Evolutionary conservation across 1,139 yeast genomes (phyloP), one percentile per base, ranked within the genome.

Genomic region (Candida buenavistaensis): DNA sequence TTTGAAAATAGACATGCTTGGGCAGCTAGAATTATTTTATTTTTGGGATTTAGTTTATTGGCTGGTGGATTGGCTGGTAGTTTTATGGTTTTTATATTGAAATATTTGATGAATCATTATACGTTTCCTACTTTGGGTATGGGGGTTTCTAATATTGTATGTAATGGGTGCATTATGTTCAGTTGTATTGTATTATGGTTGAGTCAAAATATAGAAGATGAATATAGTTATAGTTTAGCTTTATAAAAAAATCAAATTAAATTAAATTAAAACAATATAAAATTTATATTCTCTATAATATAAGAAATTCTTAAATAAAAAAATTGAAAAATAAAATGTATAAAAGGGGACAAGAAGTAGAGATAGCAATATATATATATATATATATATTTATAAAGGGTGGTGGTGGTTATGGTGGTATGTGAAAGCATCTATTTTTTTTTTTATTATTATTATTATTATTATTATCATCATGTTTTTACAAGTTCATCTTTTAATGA

Each of bases 11-110:
- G 78, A 13, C 80, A 88, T 37, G 89, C 92, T 23, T 89, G 97
- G 96, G 95, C 92, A 40, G 97, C 97, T 12, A 75, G 96, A 50
- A 82, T 89, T 23, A 81, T 94, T 11, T 69, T 92, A 41, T 92
- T 94, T 55, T 69, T 87, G 50, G 99, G 99, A 7, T 92, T 92
- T 58, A 85, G 96, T 2, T 68, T 90, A 34, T 71, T 92, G 43
- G 97, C 97, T 1, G 95, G 97, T 34, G 98, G 98, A 1, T 68
- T 92, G 45, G 89, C 97, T 14, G 97, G 97, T 1, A 81, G 95
- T 6, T 78, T 92, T 48, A 89, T 89, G 57, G 92, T 92, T 12
- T 71, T 92, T 45, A 85, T 90, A 30, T 70, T 92, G 50, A 87
- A 92, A 59, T 92, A 86, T 57, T 62, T 90, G 41, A 70, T 88